Evolutionary conservation across 495 filamentous ascomycete genomes (phyloP), one percentile per base, ranked within the genome.

Genomic region (Wilcoxina mikolae): DNA sequence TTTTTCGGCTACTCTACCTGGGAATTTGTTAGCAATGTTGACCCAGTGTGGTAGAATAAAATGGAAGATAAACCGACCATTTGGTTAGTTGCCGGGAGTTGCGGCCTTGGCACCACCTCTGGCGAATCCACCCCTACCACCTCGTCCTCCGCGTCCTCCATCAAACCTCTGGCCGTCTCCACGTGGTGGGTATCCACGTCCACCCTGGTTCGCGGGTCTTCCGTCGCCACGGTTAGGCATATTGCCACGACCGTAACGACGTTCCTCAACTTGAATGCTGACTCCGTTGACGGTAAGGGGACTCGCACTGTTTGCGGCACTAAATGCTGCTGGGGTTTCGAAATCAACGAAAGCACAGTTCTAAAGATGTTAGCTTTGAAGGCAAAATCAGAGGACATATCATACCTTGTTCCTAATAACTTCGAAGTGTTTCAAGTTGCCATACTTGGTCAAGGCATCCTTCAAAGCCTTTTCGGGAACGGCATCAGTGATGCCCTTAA

Each of bases 261-360:
- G 89, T 68, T 89, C 85, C 68, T 96, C 93, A 26, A 98, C 85
- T 53, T 74, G 70, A 60, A 98, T 78, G 60, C 79, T 80, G 69
- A 93, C 84, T 64, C 77, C 81, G 52, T 79, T 83, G 51, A 98
- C 78, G 44, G 76, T 75, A 71, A 91, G 87, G 9, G 93, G 89
- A 72, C 91, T 96, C 54, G 80, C 84, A 54, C 76, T 77, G 35
- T 87, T 75, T 23, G 91, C 91, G 56, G 84, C 82, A 59, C 80
- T 73, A 67, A 90, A 95, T 20, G 78, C 86, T 44, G 85, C 75
- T 44, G 77, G 62, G 35, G 83, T 84, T 60, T 78, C 80, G 66
- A 93, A 98, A 65, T 98, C 93, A 57, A 95, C 84, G 66, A 95
- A 95, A 25, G 91, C 93, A 65, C 87, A 95, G 73, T 88, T 95